Base-by-base conservation (phyloP, 257 asterid genomes). In the Lantana camara region DNA sequence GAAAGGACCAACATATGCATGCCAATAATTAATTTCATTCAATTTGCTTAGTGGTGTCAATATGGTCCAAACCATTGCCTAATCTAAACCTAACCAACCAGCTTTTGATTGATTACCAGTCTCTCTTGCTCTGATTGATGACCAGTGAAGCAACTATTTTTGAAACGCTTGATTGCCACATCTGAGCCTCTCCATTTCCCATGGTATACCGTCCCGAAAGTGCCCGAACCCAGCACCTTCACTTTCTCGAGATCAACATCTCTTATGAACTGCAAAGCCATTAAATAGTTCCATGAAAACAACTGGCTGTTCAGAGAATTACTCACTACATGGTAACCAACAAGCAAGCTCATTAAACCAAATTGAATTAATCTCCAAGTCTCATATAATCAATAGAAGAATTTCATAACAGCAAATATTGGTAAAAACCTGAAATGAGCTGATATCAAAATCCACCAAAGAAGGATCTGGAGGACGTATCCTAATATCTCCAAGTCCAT, bases 131-230 rank as follows among this genome's bases (percentile, higher is more conserved):
- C 97, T 10, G 97, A 87, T 63, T 80, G 87, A 59, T 87, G 84
- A 42, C 94, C 95, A 41, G 83, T 78, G 71, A 90, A 87, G 76
- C 97, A 90, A 73, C 84, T 82, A 62, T 85, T 83, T 69, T 87
- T 90, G 65, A 90, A 87, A 47, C 97, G 83, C 74, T 90, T 90
- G 62, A 90, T 90, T 48, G 96, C 97, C 19, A 90, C 97, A 80
- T 90, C 97, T 0, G 96, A 82, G 75, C 74, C 84, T 67, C 80
- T 67, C 80, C 83, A 79, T 54, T 75, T 79, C 34, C 84, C 81
- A 50, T 79, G 79, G 69, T 75, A 79, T 41, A 79, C 81, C 13
- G 81, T 75, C 35, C 84, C 81, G 68, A 79, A 79, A 29, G 84
- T 79, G 27, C 83, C 83, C 53, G 84, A 64, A 44, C 84, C 84